phyloP scores from a whole-genome alignment of 108 stramenopile species.

The Fragilariopsis cylindrus region DNA sequence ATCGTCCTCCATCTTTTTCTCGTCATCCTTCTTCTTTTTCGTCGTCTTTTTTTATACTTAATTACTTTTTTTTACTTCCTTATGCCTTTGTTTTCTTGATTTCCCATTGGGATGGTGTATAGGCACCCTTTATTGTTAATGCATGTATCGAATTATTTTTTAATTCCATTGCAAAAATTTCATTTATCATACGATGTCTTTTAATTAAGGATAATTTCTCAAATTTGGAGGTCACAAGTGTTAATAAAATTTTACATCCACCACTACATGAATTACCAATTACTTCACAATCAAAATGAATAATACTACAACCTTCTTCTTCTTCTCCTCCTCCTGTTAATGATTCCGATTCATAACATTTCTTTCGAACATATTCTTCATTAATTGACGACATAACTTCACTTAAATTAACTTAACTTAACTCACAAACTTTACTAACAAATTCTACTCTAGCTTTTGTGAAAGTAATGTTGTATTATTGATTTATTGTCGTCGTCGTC shows the following conservation, averaged over 20 bases:
- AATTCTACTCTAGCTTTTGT: no score
- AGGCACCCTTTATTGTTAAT: slow-evolving; percentile 67
- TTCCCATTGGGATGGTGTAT: slow-evolving; percentile 80
- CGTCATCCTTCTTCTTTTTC: no score
- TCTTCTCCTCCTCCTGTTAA: not conserved
- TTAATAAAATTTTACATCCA: slow-evolving; percentile 33
- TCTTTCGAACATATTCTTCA: not conserved
- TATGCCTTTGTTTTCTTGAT: slow-evolving; percentile 40
- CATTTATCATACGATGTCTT: slow-evolving; percentile 77
- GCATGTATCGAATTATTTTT: slow-evolving; percentile 64
- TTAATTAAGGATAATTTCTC: slow-evolving; percentile 63
- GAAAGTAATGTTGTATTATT: no score
- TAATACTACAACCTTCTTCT: no score
- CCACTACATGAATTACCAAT: slow-evolving; percentile 29
- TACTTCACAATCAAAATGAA: slow-evolving; percentile 28
- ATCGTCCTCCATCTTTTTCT: no score
- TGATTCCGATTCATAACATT: not conserved
- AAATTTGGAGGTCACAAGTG: slow-evolving; percentile 36
- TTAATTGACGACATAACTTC: not conserved
- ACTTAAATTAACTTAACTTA: no score
- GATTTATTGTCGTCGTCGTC: no score
- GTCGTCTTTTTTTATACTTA: no score
- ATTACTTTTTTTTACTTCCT: not conserved
- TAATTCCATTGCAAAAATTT: slow-evolving; percentile 53
- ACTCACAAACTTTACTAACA: no score